Conservation (phyloP, 495 filamentous ascomycete species). For the Neurospora sp. region DNA sequence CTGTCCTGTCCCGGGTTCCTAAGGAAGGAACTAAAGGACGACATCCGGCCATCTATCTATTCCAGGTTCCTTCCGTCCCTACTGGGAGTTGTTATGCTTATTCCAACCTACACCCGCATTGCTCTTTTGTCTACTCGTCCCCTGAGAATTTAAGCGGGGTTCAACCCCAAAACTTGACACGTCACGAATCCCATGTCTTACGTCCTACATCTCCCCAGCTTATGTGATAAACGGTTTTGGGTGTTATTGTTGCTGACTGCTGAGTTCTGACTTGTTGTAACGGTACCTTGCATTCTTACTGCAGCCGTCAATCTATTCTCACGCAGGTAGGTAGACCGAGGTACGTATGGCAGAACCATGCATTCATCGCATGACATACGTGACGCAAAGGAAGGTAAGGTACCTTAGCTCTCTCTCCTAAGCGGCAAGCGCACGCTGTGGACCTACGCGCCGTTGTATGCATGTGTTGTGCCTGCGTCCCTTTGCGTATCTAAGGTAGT, state of each 20-base stretch:
- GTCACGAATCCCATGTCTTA: neutral
- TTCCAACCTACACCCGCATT: too few species aligned
- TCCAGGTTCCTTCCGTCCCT: too few species aligned
- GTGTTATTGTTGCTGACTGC: too few species aligned
- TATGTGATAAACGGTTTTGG: too few species aligned
- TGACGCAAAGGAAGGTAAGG: neutral
- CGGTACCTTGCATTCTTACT: neutral
- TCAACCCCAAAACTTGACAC: neutral
- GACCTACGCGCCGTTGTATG: neutral
- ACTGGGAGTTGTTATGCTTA: too few species aligned
- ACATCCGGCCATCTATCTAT: too few species aligned
- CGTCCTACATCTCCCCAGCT: too few species aligned
- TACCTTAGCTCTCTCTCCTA: neutral
- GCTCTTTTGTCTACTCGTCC: too few species aligned
- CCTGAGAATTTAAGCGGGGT: too few species aligned
- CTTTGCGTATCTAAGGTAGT: neutral
- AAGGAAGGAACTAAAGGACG: too few species aligned
- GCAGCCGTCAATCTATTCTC: neutral
- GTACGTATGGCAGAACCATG: neutral
- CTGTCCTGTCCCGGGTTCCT: neutral
- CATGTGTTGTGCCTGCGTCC: neutral
- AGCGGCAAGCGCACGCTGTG: neutral
- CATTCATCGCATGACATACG: neutral
- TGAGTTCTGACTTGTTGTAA: too few species aligned
- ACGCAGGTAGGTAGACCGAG: too few species aligned